Evolutionary conservation across 2,329 filamentous ascomycete genomes (phyloP).

Genomic region (Ascochyta koolunga): DNA sequence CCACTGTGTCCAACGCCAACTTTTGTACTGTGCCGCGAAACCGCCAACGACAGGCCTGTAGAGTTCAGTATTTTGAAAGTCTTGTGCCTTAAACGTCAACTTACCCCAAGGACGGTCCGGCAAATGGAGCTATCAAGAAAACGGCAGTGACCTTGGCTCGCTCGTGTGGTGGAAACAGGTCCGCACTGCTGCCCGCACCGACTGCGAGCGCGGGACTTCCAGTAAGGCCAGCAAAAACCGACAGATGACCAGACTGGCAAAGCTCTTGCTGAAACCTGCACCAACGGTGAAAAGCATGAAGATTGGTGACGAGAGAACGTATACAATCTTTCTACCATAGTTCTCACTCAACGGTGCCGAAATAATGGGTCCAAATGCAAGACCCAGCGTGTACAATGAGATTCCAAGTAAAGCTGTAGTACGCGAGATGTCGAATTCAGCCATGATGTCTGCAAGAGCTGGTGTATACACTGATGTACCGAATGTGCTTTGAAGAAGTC

Average conservation of each 20-base stretch:
- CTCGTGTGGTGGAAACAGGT: conserved; percentile 44
- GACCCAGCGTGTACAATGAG: conserved; percentile 65
- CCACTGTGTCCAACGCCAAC: conserved; percentile 54
- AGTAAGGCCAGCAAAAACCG: conserved; percentile 76
- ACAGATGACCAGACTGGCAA: conserved; percentile 59
- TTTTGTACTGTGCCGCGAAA: conserved; percentile 54
- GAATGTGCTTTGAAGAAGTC: conserved; percentile 52
- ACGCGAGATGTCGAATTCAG: conserved; percentile 60
- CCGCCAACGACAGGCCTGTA: conserved; percentile 52
- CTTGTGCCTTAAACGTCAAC: neutral
- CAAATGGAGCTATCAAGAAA: conserved; percentile 51
- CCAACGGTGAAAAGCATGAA: conserved; percentile 64
- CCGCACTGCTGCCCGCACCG: conserved; percentile 50
- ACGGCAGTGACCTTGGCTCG: conserved; percentile 44
- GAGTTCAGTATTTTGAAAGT: neutral
- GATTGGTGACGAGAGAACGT: conserved; percentile 53
- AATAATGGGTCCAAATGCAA: conserved; percentile 65
- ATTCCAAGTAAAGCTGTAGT: conserved; percentile 65
- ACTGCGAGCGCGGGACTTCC: conserved; percentile 63
- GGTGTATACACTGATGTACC: conserved; percentile 62
- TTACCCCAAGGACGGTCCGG: conserved; percentile 48
- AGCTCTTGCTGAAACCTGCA: conserved; percentile 57
- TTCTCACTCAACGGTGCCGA: conserved; percentile 66
- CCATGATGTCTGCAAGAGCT: conserved; percentile 54
- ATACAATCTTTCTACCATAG: conserved; percentile 62